Conservation (phyloP, 352 stramenopile species). For the Phytophthora quininea region DNA sequence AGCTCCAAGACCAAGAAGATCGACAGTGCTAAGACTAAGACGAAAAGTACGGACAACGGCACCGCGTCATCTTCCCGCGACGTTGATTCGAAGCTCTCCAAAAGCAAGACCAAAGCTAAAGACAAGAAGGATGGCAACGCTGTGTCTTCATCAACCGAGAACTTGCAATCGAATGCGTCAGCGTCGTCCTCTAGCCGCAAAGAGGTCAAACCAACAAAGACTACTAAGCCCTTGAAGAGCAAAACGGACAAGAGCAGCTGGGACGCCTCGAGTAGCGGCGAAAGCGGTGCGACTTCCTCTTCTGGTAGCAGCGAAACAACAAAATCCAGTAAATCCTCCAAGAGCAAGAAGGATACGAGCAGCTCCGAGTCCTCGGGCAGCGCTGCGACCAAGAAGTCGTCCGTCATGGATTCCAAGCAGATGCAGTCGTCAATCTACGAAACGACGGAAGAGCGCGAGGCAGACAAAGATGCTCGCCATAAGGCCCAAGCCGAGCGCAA, state of each 20-base stretch:
- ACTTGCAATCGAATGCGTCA: background rate
- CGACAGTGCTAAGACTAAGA: background rate
- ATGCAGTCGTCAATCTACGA: conserved; percentile 13
- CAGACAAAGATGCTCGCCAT: conserved; percentile 29
- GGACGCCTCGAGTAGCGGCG: conserved; percentile 11
- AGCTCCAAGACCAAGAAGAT: background rate
- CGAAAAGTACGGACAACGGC: background rate
- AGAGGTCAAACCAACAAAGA: conserved; percentile 18
- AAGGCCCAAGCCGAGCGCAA: conserved; percentile 35
- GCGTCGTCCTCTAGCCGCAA: background rate
- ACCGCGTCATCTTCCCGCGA: conserved; percentile 9
- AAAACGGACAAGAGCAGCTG: conserved; percentile 10
- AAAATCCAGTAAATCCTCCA: conserved; percentile 6
- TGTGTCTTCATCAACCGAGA: background rate
- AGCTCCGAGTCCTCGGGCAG: conserved; percentile 1
- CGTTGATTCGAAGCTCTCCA: background rate
- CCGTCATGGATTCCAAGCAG: conserved; percentile 7
- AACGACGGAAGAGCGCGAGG: conserved; percentile 20
- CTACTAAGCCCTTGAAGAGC: background rate
- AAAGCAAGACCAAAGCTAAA: background rate
- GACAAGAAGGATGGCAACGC: background rate
- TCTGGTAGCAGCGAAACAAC: conserved; percentile 1
- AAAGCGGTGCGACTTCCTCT: too few relatives aligned
- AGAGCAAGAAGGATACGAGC: conserved; percentile 7
- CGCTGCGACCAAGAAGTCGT: conserved; percentile 8